A percentile compares a stretch with the other conserved stretches of the same genome.
Conservation (phyloP, 202 grass and related monocot genomes). For the Brachypodium distachyon region DNA sequence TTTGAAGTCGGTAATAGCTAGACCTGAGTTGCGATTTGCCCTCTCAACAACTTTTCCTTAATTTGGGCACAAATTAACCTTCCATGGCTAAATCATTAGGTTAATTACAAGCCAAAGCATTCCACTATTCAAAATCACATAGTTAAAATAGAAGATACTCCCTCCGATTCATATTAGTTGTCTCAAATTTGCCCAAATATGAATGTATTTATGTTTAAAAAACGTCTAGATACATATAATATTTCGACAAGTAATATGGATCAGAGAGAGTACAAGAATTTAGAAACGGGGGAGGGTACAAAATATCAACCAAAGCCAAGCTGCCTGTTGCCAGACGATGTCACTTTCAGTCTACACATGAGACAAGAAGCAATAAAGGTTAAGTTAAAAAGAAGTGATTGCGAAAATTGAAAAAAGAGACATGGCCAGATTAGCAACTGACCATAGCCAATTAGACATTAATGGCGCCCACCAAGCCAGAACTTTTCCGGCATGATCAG, state of each 20-base stretch:
- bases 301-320: not conserved
- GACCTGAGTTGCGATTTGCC: not conserved
- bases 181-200: too few relatives aligned
- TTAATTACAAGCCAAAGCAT: not conserved
- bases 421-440: slow-evolving; percentile 1
- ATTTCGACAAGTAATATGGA: too few relatives aligned
- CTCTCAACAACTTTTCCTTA: not conserved
- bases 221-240: too few relatives aligned
- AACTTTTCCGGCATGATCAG: slow-evolving; percentile 1
- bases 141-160: too few relatives aligned
- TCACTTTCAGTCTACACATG: slow-evolving; percentile 1
- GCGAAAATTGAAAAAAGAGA: not conserved
- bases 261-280: too few relatives aligned
- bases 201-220: too few relatives aligned
- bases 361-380: not conserved
- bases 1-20: not conserved
- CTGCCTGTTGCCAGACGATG: not conserved
- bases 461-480: slow-evolving; percentile 2
- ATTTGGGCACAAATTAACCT: not conserved
- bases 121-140: not conserved
- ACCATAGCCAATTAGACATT: not conserved
- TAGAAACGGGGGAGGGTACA: too few relatives aligned
- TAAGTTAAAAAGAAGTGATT: slow-evolving; percentile 1
- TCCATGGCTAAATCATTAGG: not conserved
- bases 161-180: too few relatives aligned